A percentile compares a stretch with the other conserved stretches of the same genome.
Conservation (phyloP, 2,329 filamentous ascomycete genomes). For the Cercospora nicotianae region DNA sequence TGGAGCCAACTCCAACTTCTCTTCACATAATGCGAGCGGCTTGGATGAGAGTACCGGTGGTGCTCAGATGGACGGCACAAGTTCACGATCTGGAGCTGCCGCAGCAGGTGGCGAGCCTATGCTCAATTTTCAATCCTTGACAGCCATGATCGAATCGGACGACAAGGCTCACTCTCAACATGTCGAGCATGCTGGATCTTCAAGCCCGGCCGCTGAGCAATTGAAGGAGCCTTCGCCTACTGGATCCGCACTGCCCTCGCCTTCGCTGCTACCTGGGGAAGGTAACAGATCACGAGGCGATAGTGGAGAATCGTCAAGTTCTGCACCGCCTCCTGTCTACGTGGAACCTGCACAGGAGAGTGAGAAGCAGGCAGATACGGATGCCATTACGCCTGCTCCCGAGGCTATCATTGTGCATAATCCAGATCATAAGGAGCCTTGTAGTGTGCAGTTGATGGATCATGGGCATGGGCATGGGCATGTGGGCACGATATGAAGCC, state of each 20-base stretch:
- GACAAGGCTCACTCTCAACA: conserved; percentile 49
- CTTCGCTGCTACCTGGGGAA: conserved; percentile 10
- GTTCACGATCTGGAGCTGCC: conserved; percentile 41
- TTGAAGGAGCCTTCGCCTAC: conserved; percentile 28
- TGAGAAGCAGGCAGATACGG: background rate
- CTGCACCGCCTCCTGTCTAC: conserved; percentile 31
- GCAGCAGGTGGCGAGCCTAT: conserved; percentile 67
- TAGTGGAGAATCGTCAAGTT: conserved; percentile 32
- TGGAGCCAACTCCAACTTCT: conserved; percentile 41
- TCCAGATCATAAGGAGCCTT: conserved; percentile 13
- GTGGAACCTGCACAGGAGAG: conserved; percentile 19
- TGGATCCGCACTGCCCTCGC: conserved; percentile 17
- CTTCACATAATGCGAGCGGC: conserved; percentile 56
- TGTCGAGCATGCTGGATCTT: conserved; percentile 40
- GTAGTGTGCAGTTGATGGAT: conserved; percentile 10
- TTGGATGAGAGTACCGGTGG: conserved; percentile 45
- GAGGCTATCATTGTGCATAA: background rate
- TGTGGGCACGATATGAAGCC: background rate
- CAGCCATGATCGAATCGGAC: conserved; percentile 70
- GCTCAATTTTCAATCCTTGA: conserved; percentile 88
- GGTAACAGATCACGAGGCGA: conserved; percentile 32
- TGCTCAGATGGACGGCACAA: conserved; percentile 28
- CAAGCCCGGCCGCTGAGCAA: conserved; percentile 21
- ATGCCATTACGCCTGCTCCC: conserved; percentile 11
- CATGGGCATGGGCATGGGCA: conserved; percentile 10